Evolutionary conservation across 306 rosid species (phyloP).

Genomic region (Trichosanthes cucumerina): DNA sequence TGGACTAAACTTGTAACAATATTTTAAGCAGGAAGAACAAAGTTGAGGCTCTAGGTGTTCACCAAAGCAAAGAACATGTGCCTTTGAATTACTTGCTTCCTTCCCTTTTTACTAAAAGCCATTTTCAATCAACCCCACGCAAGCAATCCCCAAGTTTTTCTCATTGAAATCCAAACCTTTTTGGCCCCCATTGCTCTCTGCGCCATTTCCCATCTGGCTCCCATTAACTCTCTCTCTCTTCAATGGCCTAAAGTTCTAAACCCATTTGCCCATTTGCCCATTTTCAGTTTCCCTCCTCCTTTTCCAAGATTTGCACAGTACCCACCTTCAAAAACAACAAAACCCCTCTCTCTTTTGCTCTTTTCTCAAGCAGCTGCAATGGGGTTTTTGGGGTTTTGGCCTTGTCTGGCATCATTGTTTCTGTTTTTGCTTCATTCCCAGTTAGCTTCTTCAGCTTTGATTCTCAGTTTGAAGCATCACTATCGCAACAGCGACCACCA

Average conservation of each 20-base stretch:
- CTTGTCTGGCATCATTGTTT: conserved; percentile 21
- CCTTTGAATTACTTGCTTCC: conserved; percentile 14
- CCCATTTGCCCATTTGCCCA: background rate
- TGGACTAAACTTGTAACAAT: too few species aligned
- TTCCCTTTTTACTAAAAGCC: conserved; percentile 17
- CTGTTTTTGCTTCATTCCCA: conserved; percentile 28
- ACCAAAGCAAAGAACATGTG: conserved; percentile 50
- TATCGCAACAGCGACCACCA: conserved; percentile 25
- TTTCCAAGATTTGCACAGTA: background rate
- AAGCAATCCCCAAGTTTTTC: background rate
- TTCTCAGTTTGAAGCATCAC: conserved; percentile 49
- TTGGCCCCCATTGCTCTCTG: background rate
- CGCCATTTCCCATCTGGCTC: background rate
- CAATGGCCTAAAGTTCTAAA: background rate
- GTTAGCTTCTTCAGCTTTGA: conserved; percentile 40
- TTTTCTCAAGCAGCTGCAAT: conserved; percentile 10
- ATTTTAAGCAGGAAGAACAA: background rate
- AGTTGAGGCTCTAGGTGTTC: background rate
- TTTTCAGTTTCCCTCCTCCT: background rate
- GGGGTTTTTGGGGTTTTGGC: background rate
- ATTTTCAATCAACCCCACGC: background rate
- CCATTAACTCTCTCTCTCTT: conserved; percentile 14
- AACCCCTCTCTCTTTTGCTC: background rate
- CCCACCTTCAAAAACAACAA: background rate
- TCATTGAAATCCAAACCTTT: background rate